phyloP scores from a whole-genome alignment of 768 basidiomycete genomes.

The Solioccasus polychromus region DNA sequence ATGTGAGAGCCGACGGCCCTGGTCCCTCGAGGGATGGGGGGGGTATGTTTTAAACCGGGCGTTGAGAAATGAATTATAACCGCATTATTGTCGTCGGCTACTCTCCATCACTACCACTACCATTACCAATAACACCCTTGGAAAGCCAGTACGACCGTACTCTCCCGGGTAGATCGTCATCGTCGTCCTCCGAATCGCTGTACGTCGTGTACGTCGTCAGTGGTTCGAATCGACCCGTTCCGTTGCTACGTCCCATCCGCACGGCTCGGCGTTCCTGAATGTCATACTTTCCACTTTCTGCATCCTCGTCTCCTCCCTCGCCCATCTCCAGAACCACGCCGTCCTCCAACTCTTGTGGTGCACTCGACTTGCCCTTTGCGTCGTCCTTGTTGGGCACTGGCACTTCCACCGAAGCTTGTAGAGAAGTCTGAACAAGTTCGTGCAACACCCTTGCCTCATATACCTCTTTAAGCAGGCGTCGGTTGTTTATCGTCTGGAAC shows the following conservation, averaged over 20 bases:
- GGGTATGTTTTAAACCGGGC: neutral
- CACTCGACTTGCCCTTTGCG: constrained; percentile 7
- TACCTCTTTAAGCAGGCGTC: constrained; percentile 65
- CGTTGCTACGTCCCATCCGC: constrained; percentile 44
- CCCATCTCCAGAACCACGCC: constrained; percentile 16
- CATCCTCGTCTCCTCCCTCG: constrained; percentile 39
- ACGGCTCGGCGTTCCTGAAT: constrained; percentile 47
- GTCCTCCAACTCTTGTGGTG: too few species aligned
- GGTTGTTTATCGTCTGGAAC: constrained; percentile 68
- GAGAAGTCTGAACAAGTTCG: constrained; percentile 46
- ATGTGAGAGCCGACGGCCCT: constrained; percentile 7
- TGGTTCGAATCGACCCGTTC: constrained; percentile 31
- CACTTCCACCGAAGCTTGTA: constrained; percentile 13
- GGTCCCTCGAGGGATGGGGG: constrained; percentile 9
- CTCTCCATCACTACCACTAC: too few species aligned
- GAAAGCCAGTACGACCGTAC: constrained; percentile 57
- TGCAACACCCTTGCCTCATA: constrained; percentile 62
- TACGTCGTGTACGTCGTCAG: constrained; percentile 51
- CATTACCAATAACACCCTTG: constrained; percentile 48
- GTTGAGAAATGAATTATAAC: too few species aligned
- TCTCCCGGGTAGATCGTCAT: constrained; percentile 34
- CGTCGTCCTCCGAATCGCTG: too few species aligned
- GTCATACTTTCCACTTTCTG: constrained; percentile 53
- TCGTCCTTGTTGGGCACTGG: constrained; percentile 16
- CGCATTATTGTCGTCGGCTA: too few species aligned